Percentiles rank a stretch among this genome's conserved stretches.
Evolutionary conservation across 352 stramenopile genomes (phyloP).

Genomic region (Globisporangium megalacanthum): DNA sequence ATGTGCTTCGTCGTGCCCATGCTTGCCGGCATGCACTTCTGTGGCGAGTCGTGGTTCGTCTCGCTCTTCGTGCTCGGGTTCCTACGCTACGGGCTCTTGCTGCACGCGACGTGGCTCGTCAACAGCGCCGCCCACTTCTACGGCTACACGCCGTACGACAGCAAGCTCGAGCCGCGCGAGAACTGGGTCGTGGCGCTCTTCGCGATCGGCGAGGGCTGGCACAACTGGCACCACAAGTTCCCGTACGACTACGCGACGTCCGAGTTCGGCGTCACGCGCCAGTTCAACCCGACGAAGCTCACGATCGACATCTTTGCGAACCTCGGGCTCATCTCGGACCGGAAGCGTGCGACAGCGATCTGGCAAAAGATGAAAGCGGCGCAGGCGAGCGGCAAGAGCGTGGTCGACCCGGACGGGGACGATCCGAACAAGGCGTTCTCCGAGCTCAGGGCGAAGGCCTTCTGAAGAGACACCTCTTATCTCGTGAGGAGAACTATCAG

Average conservation of each 20-base stretch:
- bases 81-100: constrained; percentile 90
- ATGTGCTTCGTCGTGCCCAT: constrained; percentile 97
- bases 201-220: constrained; percentile 96
- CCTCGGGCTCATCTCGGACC: constrained; percentile 93
- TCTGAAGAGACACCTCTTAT: no score
- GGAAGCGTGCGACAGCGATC: constrained; percentile 69
- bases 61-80: constrained; percentile 96
- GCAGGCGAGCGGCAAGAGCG: no score
- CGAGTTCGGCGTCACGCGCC: constrained; percentile 94
- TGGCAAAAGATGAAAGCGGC: no score
- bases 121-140: constrained; percentile 98
- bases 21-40: constrained; percentile 84
- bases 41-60: constrained; percentile 87
- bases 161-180: constrained; percentile 92
- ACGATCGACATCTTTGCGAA: constrained; percentile 94
- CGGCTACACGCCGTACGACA: constrained; percentile 98
- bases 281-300: constrained; percentile 98
- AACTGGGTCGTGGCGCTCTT: constrained; percentile 96
- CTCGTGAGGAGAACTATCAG: no score
- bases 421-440: no score
- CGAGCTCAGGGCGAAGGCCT: no score
- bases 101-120: constrained; percentile 98
- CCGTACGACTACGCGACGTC: constrained; percentile 97
- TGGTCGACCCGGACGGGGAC: no score
- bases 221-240: constrained; percentile 98